A percentile compares a stretch with the other conserved stretches of the same genome.
Conservation (phyloP, 148 eudicot species). For the Bassia scoparia region DNA sequence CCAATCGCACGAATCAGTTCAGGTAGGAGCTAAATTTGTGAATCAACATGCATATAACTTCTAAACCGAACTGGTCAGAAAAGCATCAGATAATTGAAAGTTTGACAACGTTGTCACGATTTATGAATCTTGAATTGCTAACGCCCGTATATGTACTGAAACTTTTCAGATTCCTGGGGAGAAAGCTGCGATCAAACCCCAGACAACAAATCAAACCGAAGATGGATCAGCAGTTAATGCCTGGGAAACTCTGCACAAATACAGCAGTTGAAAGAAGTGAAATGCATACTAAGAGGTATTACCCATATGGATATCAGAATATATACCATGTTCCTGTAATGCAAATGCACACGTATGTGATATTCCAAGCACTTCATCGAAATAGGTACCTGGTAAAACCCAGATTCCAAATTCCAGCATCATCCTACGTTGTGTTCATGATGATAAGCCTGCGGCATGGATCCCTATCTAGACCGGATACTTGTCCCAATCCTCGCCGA, state of each 20-base stretch:
- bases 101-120: background rate
- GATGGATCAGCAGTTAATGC: constrained; percentile 37
- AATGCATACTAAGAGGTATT: constrained; percentile 53
- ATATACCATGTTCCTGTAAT: constrained; percentile 40
- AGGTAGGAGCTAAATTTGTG: constrained; percentile 39
- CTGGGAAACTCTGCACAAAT: constrained; percentile 65
- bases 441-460: constrained; percentile 55
- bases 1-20: constrained; percentile 69
- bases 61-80: background rate
- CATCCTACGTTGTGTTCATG: constrained; percentile 55
- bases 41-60: background rate
- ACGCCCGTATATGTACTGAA: constrained; percentile 4
- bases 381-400: constrained; percentile 40
- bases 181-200: constrained; percentile 44
- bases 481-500: constrained; percentile 49
- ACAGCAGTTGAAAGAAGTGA: constrained; percentile 73
- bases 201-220: constrained; percentile 44
- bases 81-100: background rate
- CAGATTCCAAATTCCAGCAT: constrained; percentile 59
- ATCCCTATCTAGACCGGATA: constrained; percentile 58
- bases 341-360: constrained; percentile 43
- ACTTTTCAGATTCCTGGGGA: constrained; percentile 44
- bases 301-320: constrained; percentile 69
- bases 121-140: background rate
- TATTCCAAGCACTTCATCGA: constrained; percentile 71